These are phyloP conservation scores for Buxus sempervirens DNA, from an alignment of 164 flowering plant genomes.

Conservation along the genomic window DNA sequence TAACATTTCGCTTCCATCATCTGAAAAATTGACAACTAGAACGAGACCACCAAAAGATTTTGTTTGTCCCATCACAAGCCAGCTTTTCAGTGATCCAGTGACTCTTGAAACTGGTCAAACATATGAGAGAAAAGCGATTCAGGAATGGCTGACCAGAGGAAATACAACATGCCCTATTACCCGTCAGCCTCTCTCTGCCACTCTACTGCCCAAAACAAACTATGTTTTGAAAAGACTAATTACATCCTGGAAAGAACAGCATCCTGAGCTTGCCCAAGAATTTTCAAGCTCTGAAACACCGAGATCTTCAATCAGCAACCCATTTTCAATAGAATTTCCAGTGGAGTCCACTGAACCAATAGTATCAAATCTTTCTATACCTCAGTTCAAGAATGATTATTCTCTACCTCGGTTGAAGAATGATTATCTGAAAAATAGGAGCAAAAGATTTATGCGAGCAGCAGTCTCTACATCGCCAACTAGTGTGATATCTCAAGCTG, in stretches of 20 bases:
- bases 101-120: conserved; percentile 92
- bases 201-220: conserved; percentile 59
- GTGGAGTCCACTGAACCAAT: conserved; percentile 21
- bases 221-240: conserved; percentile 70
- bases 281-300: conserved; percentile 52
- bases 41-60: conserved; percentile 73
- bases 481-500: conserved; percentile 77
- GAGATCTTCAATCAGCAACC: conserved; percentile 27
- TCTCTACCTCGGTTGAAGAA: conserved; percentile 16
- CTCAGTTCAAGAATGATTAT: conserved; percentile 18
- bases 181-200: conserved; percentile 58
- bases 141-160: conserved; percentile 78
- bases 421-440: conserved; percentile 20
- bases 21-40: conserved; percentile 42
- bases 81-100: conserved; percentile 66
- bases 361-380: conserved; percentile 16
- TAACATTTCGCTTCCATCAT: conserved; percentile 36
- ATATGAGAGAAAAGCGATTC: conserved; percentile 76
- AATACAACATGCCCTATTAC: conserved; percentile 77
- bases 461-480: conserved; percentile 51
- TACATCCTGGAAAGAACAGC: conserved; percentile 72
- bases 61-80: conserved; percentile 76
- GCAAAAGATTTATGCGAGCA: conserved; percentile 37
- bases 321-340: conserved; percentile 26
- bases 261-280: conserved; percentile 69